Percentiles rank a stretch among this genome's conserved stretches.
Evolutionary conservation across 2,329 filamentous ascomycete species (phyloP).

Genomic region (Atkinsonella texensis): DNA sequence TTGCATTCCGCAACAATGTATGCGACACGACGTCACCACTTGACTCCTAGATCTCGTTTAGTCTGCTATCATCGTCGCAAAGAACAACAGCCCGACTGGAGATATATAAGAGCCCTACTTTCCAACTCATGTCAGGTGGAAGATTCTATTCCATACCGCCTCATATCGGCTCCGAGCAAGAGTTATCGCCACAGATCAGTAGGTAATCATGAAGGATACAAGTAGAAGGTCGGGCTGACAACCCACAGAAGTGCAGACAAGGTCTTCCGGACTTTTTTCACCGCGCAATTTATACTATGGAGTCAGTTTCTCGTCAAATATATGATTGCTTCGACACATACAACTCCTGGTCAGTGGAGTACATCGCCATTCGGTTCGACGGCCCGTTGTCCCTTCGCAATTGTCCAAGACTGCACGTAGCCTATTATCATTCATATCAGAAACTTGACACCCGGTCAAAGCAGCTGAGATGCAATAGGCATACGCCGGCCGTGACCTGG

Average conservation of each 20-base stretch:
- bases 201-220: background rate
- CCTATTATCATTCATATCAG: too few relatives aligned
- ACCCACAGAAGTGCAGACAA: constrained; percentile 3
- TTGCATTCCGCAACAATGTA: too few relatives aligned
- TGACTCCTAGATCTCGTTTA: background rate
- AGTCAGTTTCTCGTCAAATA: too few relatives aligned
- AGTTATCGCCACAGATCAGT: constrained; percentile 4
- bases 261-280: background rate
- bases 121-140: too few relatives aligned
- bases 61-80: constrained; percentile 5
- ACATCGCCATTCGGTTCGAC: constrained; percentile 2
- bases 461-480: too few relatives aligned
- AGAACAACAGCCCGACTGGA: too few relatives aligned
- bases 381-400: too few relatives aligned
- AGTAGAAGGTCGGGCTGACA: background rate
- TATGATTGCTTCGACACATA: background rate
- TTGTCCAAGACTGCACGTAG: too few relatives aligned
- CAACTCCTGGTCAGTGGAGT: background rate
- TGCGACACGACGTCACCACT: background rate
- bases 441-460: too few relatives aligned
- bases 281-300: background rate
- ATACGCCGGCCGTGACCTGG: too few relatives aligned
- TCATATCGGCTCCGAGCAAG: constrained; percentile 3
- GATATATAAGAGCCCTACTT: too few relatives aligned
- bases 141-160: too few relatives aligned